These are phyloP conservation scores for Astraeus odoratus DNA, from an alignment of 768 basidiomycete species.

Conservation along the genomic window DNA sequence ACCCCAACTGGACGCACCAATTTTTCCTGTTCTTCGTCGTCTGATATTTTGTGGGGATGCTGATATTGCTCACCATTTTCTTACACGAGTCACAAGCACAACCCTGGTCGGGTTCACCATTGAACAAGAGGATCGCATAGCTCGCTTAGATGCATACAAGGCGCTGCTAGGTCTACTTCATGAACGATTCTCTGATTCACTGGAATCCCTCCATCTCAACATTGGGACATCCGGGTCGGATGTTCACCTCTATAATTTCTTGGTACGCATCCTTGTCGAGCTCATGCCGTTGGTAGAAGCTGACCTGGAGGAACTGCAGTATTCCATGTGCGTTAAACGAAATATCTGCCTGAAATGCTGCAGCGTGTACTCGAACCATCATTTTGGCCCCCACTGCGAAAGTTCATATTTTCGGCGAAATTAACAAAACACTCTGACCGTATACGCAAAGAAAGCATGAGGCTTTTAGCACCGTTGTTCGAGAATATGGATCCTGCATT, in stretches of 20 bases:
- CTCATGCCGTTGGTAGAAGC: slow-evolving; percentile 1
- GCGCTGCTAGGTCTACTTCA: neutral
- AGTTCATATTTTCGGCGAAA: neutral
- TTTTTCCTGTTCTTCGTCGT: neutral
- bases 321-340: neutral
- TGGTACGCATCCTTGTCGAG: neutral
- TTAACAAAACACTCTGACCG: neutral
- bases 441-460: neutral
- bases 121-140: neutral
- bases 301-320: slow-evolving; percentile 1
- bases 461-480: neutral
- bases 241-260: neutral
- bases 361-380: slow-evolving; percentile 2
- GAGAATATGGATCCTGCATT: no score
- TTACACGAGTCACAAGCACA: neutral
- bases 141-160: neutral
- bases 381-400: slow-evolving; percentile 3
- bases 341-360: neutral
- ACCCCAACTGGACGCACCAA: neutral
- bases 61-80: neutral
- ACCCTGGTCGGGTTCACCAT: neutral
- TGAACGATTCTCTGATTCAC: neutral
- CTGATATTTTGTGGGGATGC: slow-evolving; percentile 2
- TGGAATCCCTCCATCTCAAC: slow-evolving; percentile 4
- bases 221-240: neutral